A percentile compares a stretch with the other conserved stretches of the same genome.
Evolutionary conservation across 1,139 yeast genomes (phyloP).

Genomic region (Kodamaea plutei): DNA sequence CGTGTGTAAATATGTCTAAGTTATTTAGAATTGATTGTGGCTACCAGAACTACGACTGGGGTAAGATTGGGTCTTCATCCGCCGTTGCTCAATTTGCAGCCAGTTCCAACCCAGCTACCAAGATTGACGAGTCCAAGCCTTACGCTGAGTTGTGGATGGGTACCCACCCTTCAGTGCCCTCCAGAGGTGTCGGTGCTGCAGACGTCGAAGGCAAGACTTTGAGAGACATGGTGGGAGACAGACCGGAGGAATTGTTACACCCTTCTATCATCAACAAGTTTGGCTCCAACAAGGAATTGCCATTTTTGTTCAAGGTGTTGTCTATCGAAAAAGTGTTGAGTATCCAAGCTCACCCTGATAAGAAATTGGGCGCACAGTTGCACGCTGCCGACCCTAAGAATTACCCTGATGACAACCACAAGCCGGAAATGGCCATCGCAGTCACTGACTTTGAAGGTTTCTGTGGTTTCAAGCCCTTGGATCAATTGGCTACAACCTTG

Average conservation of each 20-base stretch:
- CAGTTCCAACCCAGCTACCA: constrained; percentile 56
- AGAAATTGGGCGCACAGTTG: constrained; percentile 68
- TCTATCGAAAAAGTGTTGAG: constrained; percentile 89
- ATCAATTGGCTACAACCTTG: constrained; percentile 66
- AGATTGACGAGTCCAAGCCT: constrained; percentile 68
- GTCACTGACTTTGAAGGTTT: constrained; percentile 94
- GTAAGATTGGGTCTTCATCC: constrained; percentile 76
- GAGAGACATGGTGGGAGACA: constrained; percentile 56
- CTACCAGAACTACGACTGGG: constrained; percentile 78
- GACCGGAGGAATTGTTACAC: constrained; percentile 63
- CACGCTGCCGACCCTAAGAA: constrained; percentile 83
- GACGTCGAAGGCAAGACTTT: constrained; percentile 45
- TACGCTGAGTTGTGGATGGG: constrained; percentile 99
- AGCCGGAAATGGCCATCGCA: constrained; percentile 99
- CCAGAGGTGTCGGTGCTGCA: constrained; percentile 44
- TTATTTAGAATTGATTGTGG: constrained; percentile 51
- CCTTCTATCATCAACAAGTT: constrained; percentile 58
- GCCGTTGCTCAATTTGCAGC: constrained; percentile 88
- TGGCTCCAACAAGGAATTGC: constrained; percentile 68
- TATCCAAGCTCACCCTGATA: constrained; percentile 98
- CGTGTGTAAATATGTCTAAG: constrained; percentile 10
- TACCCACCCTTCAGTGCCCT: constrained; percentile 90
- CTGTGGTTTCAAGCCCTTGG: constrained; percentile 94
- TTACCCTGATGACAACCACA: constrained; percentile 97
- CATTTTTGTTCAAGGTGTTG: constrained; percentile 89